Evolutionary conservation across 441 rosid genomes (phyloP).

Genomic region (Theobroma grandiflorum): DNA sequence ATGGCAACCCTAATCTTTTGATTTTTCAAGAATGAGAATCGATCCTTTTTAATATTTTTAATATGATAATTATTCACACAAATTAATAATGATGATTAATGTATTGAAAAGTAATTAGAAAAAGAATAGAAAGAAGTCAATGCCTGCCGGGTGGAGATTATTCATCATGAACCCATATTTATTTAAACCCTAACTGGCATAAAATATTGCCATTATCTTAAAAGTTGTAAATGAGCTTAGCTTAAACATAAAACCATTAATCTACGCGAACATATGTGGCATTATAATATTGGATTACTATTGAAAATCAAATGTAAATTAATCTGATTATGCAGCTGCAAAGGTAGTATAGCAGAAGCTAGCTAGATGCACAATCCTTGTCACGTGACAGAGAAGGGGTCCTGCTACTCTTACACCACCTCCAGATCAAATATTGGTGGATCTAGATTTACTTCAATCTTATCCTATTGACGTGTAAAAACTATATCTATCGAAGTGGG

Average conservation of each 20-base stretch:
- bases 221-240: not conserved
- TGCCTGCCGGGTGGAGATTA: not conserved
- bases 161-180: not conserved
- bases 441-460: conserved; percentile 17
- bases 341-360: not conserved
- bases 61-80: no score
- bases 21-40: no score
- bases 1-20: no score
- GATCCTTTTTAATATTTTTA: no score
- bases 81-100: no score
- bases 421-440: conserved; percentile 21
- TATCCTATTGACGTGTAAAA: conserved; percentile 41
- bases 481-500: not conserved
- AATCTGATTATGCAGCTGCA: not conserved
- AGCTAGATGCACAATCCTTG: conserved; percentile 25
- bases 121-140: not conserved
- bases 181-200: not conserved
- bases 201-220: not conserved
- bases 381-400: conserved; percentile 23
- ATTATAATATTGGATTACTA: not conserved
- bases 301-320: not conserved
- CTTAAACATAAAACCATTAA: not conserved
- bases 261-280: not conserved
- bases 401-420: conserved; percentile 1
- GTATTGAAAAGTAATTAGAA: no score